Conservation (phyloP, 73 alveolate genomes). For the Breviolum minutum region DNA sequence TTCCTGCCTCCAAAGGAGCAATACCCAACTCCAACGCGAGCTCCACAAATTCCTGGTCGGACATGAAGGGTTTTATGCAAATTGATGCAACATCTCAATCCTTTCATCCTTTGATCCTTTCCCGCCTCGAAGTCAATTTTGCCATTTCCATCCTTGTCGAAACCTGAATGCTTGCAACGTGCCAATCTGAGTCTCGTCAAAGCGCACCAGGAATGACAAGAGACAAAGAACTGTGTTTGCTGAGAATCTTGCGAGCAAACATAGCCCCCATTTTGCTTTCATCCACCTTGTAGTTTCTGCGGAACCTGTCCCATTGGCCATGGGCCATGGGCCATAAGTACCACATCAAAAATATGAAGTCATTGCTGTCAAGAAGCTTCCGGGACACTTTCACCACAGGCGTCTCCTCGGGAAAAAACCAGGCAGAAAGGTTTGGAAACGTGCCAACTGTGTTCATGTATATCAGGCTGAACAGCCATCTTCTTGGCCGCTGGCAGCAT, state of each 20-base stretch:
- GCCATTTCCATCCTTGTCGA: constrained; percentile 76
- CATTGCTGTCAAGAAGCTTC: constrained; percentile 31
- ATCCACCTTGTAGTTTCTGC: constrained; percentile 90
- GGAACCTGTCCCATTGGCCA: neutral
- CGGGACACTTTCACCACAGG: constrained; percentile 62
- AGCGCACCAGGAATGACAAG: no score
- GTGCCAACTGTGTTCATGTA: no score
- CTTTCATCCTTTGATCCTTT: neutral
- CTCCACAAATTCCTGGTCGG: constrained; percentile 64
- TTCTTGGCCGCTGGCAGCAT: neutral
- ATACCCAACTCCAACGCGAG: constrained; percentile 90
- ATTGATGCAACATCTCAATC: neutral
- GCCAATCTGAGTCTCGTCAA: neutral
- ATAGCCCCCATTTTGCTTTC: constrained; percentile 56
- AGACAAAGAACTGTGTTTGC: neutral
- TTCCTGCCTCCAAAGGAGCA: constrained; percentile 69
- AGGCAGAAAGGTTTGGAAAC: no score
- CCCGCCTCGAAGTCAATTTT: constrained; percentile 78
- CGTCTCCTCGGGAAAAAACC: neutral
- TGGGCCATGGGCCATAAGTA: neutral
- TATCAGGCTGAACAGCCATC: neutral
- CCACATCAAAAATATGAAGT: neutral
- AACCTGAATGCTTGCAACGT: neutral
- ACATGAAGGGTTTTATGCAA: neutral
- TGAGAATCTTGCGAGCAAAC: constrained; percentile 31